Evolutionary conservation across 345 rosid species (phyloP).

Genomic region (Draba incana): DNA sequence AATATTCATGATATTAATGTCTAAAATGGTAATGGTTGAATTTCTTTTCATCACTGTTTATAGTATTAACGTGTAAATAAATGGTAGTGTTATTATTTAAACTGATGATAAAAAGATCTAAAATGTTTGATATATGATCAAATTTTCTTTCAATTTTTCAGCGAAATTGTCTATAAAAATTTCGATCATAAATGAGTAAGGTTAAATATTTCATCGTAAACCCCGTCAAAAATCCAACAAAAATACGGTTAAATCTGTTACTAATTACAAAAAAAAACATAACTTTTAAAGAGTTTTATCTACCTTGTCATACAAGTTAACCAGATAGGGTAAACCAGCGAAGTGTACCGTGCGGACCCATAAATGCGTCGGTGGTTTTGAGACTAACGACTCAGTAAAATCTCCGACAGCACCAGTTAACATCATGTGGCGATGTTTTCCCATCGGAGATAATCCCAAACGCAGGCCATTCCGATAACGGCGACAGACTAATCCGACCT

Average conservation of each 20-base stretch:
- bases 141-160: no score
- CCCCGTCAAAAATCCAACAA: neutral
- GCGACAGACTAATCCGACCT: slow-evolving; percentile 92
- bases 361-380: slow-evolving; percentile 69
- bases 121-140: no score
- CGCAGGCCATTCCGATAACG: slow-evolving; percentile 91
- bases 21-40: no score
- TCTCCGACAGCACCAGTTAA: slow-evolving; percentile 91
- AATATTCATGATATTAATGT: neutral
- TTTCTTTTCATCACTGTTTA: no score
- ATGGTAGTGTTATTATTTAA: no score
- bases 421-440: slow-evolving; percentile 83
- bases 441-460: slow-evolving; percentile 81
- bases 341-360: slow-evolving; percentile 84
- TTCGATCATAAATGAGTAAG: no score
- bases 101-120: no score
- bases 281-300: neutral
- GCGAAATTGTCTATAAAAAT: no score
- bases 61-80: no score
- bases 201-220: neutral
- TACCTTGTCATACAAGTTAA: slow-evolving; percentile 73
- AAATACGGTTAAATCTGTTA: neutral
- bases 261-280: neutral
- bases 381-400: slow-evolving; percentile 66
- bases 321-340: slow-evolving; percentile 78